A percentile compares a stretch with the other conserved stretches of the same genome.
These are phyloP conservation scores for Calocybe indica DNA, from an alignment of 768 basidiomycete genomes.

Conservation along the genomic window DNA sequence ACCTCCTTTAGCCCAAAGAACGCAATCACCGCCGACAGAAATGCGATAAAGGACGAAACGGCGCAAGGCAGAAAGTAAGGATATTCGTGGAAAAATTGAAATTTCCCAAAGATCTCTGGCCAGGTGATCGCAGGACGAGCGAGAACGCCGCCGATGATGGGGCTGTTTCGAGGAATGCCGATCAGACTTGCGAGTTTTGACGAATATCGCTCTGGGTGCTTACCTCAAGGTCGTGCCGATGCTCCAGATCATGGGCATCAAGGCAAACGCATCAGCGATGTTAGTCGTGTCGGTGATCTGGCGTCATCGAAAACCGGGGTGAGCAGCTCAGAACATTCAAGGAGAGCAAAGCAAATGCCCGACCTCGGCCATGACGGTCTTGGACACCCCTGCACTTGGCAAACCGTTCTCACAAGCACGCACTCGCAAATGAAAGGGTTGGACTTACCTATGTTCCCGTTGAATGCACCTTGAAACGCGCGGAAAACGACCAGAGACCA, in stretches of 20 bases:
- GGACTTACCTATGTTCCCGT: conserved; percentile 32
- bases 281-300: conserved; percentile 23
- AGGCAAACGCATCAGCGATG: conserved; percentile 19
- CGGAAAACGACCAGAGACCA: conserved; percentile 10
- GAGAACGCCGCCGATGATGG: conserved; percentile 23
- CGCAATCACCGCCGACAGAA: conserved; percentile 12
- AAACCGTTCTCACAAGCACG: background rate
- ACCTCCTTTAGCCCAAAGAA: conserved; percentile 23
- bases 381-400: conserved; percentile 10
- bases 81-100: conserved; percentile 22
- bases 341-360: background rate
- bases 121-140: conserved; percentile 24
- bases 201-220: background rate
- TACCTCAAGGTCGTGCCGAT: conserved; percentile 20
- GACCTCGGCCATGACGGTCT: conserved; percentile 15
- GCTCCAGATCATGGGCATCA: conserved; percentile 23
- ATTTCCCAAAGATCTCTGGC: conserved; percentile 19
- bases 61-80: conserved; percentile 30
- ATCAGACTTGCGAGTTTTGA: background rate
- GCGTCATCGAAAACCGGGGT: background rate
- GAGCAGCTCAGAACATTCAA: background rate
- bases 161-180: conserved; percentile 5
- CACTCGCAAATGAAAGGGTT: too few species aligned
- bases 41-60: conserved; percentile 12
- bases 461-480: conserved; percentile 14